Evolutionary conservation across 2,329 filamentous ascomycete species (phyloP).

Genomic region (Talaromyces marneffei): DNA sequence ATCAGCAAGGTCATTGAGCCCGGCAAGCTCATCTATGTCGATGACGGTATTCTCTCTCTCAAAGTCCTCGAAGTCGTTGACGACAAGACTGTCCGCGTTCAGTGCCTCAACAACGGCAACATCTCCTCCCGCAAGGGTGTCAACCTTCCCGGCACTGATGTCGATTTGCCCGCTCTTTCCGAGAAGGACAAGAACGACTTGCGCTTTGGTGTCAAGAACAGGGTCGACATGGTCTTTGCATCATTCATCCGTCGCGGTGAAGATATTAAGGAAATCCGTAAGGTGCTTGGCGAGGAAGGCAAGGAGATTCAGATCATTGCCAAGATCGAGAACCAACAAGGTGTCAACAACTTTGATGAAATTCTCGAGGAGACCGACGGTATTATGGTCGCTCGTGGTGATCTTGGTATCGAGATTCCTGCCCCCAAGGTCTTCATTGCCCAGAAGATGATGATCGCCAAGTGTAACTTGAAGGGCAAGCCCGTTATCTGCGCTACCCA

Average conservation of each 20-base stretch:
- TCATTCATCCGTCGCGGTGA: slow-evolving; percentile 94
- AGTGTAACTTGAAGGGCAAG: slow-evolving; percentile 99
- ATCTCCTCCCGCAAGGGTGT: slow-evolving; percentile 99
- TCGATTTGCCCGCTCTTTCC: slow-evolving; percentile 92
- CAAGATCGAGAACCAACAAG: slow-evolving; percentile 99
- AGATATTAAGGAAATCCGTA: slow-evolving; percentile 88
- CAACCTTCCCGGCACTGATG: slow-evolving; percentile 97
- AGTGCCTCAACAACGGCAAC: slow-evolving; percentile 93
- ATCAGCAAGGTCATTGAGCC: slow-evolving; percentile 95
- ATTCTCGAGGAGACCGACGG: slow-evolving; percentile 94
- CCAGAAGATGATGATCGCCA: slow-evolving; percentile 99
- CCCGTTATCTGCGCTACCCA: slow-evolving; percentile 98
- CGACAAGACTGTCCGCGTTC: slow-evolving; percentile 79
- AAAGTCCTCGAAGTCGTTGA: slow-evolving; percentile 84
- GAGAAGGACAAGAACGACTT: slow-evolving; percentile 98
- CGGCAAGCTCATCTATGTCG: slow-evolving; percentile 94
- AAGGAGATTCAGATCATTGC: slow-evolving; percentile 98
- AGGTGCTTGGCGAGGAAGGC: slow-evolving; percentile 83
- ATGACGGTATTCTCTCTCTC: slow-evolving; percentile 96
- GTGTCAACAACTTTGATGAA: slow-evolving; percentile 98
- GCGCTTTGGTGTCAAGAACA: slow-evolving; percentile 94
- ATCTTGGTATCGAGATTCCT: slow-evolving; percentile 96
- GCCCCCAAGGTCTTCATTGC: slow-evolving; percentile 97
- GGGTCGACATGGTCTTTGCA: slow-evolving; percentile 97
- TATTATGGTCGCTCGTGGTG: slow-evolving; percentile 99